A percentile compares a stretch with the other conserved stretches of the same genome.
Conservation (phyloP, 2,329 filamentous ascomycete genomes). For the Paramyrothecium sp. region DNA sequence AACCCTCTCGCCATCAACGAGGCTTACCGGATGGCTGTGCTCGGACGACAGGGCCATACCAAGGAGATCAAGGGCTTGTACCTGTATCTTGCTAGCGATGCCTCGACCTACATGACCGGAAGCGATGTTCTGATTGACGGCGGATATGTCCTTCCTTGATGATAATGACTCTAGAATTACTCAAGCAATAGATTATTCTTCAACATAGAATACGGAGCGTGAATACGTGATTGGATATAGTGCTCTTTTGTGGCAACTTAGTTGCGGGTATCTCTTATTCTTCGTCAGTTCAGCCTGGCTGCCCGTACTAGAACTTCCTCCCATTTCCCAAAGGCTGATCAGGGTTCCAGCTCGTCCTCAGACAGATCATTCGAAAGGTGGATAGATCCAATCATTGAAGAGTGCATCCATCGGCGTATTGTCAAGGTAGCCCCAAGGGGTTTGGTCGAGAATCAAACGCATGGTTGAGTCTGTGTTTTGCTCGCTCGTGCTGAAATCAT, state of each 20-base stretch:
- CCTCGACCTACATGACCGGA: constrained; percentile 49
- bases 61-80: constrained; percentile 64
- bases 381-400: background rate
- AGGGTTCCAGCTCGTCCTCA: too few relatives aligned
- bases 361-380: background rate
- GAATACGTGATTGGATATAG: too few relatives aligned
- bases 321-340: too few relatives aligned
- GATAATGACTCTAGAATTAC: background rate
- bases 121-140: constrained; percentile 47
- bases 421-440: background rate
- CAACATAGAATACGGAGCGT: too few relatives aligned
- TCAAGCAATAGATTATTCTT: too few relatives aligned
- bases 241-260: too few relatives aligned
- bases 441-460: background rate
- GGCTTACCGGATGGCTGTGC: constrained; percentile 45
- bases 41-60: constrained; percentile 59
- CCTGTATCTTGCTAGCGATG: constrained; percentile 51
- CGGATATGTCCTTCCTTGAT: constrained; percentile 26
- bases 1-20: constrained; percentile 41
- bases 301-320: too few relatives aligned
- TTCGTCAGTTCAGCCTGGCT: too few relatives aligned
- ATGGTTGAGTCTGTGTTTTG: background rate
- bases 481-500: background rate
- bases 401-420: background rate
- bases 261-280: too few relatives aligned